phyloP scores from a whole-genome alignment of 2,329 filamentous ascomycete genomes.

The Magnaporthiopsis rhizophila region DNA sequence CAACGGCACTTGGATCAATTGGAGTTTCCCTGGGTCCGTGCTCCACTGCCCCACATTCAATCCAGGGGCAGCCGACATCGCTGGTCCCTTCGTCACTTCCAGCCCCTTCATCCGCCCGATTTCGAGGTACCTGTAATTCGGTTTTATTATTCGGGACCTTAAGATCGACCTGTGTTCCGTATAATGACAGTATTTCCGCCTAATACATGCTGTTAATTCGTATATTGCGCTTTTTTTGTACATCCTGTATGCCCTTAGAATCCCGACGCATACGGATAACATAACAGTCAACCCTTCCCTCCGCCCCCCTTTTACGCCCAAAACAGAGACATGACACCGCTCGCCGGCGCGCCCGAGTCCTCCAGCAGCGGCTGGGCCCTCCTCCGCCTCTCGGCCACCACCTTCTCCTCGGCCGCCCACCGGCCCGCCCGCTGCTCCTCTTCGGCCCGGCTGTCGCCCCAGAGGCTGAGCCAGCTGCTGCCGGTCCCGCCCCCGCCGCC shows the following conservation, averaged over 20 bases:
- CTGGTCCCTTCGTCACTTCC: too few species aligned
- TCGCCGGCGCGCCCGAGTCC: slow-evolving; percentile 30
- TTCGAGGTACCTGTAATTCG: too few species aligned
- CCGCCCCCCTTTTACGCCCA: slow-evolving; percentile 5
- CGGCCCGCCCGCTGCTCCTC: slow-evolving; percentile 31
- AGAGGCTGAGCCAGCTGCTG: slow-evolving; percentile 32
- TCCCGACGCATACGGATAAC: not conserved
- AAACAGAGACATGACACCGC: slow-evolving; percentile 10
- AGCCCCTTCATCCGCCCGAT: too few species aligned
- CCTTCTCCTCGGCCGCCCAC: slow-evolving; percentile 47
- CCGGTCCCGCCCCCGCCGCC: not conserved
- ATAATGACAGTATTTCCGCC: not conserved
- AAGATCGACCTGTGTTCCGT: not conserved
- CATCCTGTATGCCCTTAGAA: not conserved
- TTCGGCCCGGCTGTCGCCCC: slow-evolving; percentile 23
- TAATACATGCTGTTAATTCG: not conserved
- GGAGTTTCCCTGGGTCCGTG: not conserved
- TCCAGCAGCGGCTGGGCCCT: slow-evolving; percentile 46
- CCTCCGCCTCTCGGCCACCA: slow-evolving; percentile 42
- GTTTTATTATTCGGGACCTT: not conserved
- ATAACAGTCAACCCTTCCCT: not conserved
- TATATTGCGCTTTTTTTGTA: not conserved
- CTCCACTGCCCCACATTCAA: not conserved
- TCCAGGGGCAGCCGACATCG: not conserved
- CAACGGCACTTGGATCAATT: too few species aligned